A percentile compares a stretch with the other conserved stretches of the same genome.
Conservation (phyloP, 2,329 filamentous ascomycete species). For the Calonectria pseudoturangicola region DNA sequence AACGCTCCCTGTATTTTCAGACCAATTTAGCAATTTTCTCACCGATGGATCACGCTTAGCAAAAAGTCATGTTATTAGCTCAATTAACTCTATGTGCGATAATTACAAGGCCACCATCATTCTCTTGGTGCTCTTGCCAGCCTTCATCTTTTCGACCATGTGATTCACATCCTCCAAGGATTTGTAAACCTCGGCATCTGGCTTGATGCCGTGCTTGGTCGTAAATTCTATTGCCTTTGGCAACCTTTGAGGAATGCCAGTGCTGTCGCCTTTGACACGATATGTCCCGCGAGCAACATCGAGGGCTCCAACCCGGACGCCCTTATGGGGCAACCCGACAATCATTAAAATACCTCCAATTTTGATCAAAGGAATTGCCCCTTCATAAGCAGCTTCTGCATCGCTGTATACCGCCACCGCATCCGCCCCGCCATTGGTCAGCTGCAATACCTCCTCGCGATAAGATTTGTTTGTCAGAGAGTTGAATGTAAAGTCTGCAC, state of each 20-base stretch:
- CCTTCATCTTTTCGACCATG: conserved; percentile 17
- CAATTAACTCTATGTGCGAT: not conserved
- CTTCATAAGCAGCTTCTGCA: conserved; percentile 1
- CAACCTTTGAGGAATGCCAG: conserved; percentile 8
- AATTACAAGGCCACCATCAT: not conserved
- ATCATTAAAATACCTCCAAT: not conserved
- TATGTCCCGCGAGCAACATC: conserved; percentile 10
- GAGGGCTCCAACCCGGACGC: not conserved
- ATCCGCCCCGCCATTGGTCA: conserved; percentile 1
- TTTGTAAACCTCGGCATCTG: not conserved
- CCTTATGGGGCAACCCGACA: not conserved
- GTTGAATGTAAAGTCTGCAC: not conserved
- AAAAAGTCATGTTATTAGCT: not conserved
- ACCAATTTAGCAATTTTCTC: too few relatives aligned
- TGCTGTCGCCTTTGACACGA: conserved; percentile 16
- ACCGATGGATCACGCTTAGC: not conserved
- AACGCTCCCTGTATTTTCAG: too few relatives aligned
- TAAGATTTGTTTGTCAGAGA: conserved; percentile 3
- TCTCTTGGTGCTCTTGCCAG: conserved; percentile 13
- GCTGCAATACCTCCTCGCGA: not conserved
- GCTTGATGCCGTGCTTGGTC: conserved; percentile 9
- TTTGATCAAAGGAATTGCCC: conserved; percentile 4
- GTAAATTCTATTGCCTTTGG: conserved; percentile 13
- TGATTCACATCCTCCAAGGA: conserved; percentile 13
- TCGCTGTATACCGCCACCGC: not conserved